Evolutionary conservation across 2,329 filamentous ascomycete genomes (phyloP), one percentile per base, ranked within the genome.

Genomic region (Apiospora phragmitis): DNA sequence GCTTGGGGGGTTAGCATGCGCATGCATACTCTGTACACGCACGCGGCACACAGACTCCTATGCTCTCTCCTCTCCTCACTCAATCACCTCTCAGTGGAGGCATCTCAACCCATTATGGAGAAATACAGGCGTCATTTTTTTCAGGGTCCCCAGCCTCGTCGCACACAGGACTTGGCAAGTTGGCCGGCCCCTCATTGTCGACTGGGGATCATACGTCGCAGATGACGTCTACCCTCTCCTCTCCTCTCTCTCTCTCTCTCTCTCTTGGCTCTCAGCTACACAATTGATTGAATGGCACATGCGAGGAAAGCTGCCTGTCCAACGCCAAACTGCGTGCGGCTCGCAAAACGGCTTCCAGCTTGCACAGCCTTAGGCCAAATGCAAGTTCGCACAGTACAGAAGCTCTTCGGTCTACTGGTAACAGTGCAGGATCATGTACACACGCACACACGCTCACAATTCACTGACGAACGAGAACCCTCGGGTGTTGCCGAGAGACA

Each of bases 81-180:
- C 38, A 41, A 12, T 41, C 14, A 32, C 26, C 14, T 29, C 12
- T 18, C 16, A 59, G 51, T 59, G 51, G 55, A 62, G 55, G 29
- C 55, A 62, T 62, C 55, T 1, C 55, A 38, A 38, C 55, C 55
- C 55, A n/a, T n/a, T 62, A 62, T 62, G 55, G 55, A 62, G 55
- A 62, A 62, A 38, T 3, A 62, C 32, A n/a, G 55, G 55, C 55
- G 55, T 62, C 55, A 62, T 38, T 62, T 38, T 62, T 62, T n/a
- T 62, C 55, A 62, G 55, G 55, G 55, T 62, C 55, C 55, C 55
- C 55, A 62, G 55, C 55, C 55, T 62, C 55, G 55, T 62, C 32
- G 55, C 55, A 35, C 38, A 38, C 5, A 18, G 32, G 55, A 38
- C 55, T 62, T 62, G 55, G 55, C 55, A 62, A 62, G 32, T 62